These are phyloP conservation scores for Aspergillus leporis DNA, from an alignment of 495 filamentous ascomycete species.

Conservation along the genomic window DNA sequence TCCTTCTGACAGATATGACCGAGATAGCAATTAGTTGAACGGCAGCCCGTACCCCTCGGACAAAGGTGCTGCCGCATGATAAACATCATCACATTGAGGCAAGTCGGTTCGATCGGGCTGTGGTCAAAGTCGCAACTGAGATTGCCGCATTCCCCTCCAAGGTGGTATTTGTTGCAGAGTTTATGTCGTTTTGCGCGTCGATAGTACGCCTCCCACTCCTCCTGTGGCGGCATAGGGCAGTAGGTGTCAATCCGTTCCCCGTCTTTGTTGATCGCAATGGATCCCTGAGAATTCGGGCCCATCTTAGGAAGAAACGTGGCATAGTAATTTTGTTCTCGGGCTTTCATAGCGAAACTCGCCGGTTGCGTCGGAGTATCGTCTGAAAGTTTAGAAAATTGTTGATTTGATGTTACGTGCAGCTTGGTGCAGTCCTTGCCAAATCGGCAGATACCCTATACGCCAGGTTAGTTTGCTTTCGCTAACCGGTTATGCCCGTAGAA, in stretches of 20 bases:
- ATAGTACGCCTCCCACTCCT: constrained; percentile 34
- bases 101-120: constrained; percentile 32
- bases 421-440: constrained; percentile 43
- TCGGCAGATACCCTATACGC: constrained; percentile 38
- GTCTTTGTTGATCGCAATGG: constrained; percentile 46
- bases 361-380: constrained; percentile 14
- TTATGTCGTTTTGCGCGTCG: constrained; percentile 35
- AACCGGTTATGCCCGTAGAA: neutral
- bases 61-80: constrained; percentile 43
- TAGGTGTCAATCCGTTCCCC: constrained; percentile 45
- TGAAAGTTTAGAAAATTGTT: constrained; percentile 24
- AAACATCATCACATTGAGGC: constrained; percentile 36
- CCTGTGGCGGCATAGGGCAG: constrained; percentile 24
- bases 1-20: constrained; percentile 49
- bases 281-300: constrained; percentile 28
- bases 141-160: constrained; percentile 39
- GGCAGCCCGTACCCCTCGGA: constrained; percentile 32
- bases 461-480: constrained; percentile 9
- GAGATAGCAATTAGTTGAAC: constrained; percentile 42
- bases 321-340: constrained; percentile 30
- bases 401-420: constrained; percentile 33
- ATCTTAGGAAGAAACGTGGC: constrained; percentile 25
- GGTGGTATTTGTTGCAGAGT: constrained; percentile 47
- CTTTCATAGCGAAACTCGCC: constrained; percentile 14
- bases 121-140: constrained; percentile 41